Percentiles rank a stretch among this genome's conserved stretches.
These are phyloP conservation scores for Spathaspora hagerdaliae DNA, from an alignment of 805 yeast species.

Conservation along the genomic window DNA sequence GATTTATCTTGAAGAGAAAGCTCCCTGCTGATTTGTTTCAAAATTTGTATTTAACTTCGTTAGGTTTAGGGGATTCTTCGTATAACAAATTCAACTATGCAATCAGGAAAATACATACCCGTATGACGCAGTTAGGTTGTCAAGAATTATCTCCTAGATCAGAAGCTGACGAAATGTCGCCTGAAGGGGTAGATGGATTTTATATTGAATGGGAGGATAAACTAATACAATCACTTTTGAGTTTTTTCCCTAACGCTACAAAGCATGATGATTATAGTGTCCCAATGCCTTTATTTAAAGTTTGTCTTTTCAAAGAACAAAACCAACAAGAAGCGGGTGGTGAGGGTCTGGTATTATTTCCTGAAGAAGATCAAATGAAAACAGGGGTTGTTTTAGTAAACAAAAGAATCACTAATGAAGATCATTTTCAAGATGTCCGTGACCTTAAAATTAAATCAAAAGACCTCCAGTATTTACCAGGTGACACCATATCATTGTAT, in stretches of 20 bases:
- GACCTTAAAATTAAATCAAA: slow-evolving; percentile 44
- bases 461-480: slow-evolving; percentile 52
- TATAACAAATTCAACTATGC: slow-evolving; percentile 89
- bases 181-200: slow-evolving; percentile 75
- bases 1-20: slow-evolving; percentile 61
- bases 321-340: neutral
- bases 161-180: slow-evolving; percentile 84
- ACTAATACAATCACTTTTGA: slow-evolving; percentile 30
- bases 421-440: slow-evolving; percentile 91
- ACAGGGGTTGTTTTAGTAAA: slow-evolving; percentile 50
- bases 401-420: slow-evolving; percentile 56
- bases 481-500: slow-evolving; percentile 75
- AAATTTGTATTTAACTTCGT: slow-evolving; percentile 62
- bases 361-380: slow-evolving; percentile 3
- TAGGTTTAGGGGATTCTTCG: slow-evolving; percentile 93
- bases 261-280: slow-evolving; percentile 21
- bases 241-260: slow-evolving; percentile 17
- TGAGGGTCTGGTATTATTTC: neutral
- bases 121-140: slow-evolving; percentile 82
- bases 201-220: slow-evolving; percentile 69
- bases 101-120: slow-evolving; percentile 72
- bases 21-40: slow-evolving; percentile 57
- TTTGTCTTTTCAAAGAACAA: slow-evolving; percentile 4
- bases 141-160: slow-evolving; percentile 64
- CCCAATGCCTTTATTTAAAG: slow-evolving; percentile 23